Percentiles rank a stretch among this genome's conserved stretches.
These are phyloP conservation scores for Tetradesmus obliquus DNA, from an alignment of 139 green algal species.

Conservation along the genomic window DNA sequence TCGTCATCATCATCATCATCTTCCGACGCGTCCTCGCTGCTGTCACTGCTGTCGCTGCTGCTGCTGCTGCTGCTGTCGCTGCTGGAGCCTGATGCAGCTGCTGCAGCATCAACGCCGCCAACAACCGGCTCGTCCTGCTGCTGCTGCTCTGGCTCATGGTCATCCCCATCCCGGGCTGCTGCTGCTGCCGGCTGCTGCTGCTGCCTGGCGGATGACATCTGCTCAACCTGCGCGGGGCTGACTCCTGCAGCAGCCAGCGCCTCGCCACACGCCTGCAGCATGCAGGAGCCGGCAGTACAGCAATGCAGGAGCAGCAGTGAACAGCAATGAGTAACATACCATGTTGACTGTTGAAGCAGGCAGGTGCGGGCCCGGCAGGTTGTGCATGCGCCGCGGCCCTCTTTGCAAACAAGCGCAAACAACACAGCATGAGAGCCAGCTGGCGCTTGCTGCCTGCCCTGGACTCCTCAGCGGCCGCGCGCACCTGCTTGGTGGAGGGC, in stretches of 20 bases:
- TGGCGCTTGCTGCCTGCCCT: no score
- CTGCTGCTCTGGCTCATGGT: no score
- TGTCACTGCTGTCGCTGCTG: no score
- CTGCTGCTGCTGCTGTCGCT: no score
- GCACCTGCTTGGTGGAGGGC: neutral
- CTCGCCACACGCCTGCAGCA: neutral
- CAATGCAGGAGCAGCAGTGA: neutral
- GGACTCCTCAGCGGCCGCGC: no score
- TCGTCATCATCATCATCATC: neutral
- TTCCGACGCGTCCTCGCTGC: neutral
- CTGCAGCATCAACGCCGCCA: neutral
- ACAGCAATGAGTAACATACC: no score
- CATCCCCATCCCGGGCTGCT: neutral
- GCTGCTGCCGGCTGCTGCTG: neutral
- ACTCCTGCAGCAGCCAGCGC: neutral
- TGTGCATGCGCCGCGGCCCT: neutral
- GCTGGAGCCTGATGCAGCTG: no score
- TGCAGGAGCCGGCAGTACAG: neutral
- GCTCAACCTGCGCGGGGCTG: neutral
- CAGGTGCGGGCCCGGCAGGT: neutral
- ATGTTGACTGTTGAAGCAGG: neutral
- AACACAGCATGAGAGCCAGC: neutral
- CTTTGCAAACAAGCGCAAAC: neutral
- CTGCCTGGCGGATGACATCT: no score
- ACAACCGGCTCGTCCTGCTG: neutral